phyloP scores from a whole-genome alignment of 768 basidiomycete genomes.

The Phanerochaete sordida region DNA sequence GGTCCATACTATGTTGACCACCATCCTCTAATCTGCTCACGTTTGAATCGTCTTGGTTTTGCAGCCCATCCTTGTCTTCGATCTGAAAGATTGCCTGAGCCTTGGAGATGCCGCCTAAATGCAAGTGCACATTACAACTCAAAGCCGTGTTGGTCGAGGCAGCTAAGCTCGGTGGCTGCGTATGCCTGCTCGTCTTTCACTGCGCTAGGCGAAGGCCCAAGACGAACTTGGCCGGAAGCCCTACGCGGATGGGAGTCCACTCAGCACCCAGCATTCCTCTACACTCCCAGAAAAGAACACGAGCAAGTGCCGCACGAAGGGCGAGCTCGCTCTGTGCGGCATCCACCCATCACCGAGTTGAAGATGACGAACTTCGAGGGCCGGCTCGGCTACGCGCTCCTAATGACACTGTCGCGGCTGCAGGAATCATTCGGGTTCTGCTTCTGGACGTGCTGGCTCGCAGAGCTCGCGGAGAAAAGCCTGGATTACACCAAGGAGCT shows the following conservation, averaged over 20 bases:
- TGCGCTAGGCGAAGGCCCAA: background rate
- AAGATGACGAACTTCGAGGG: constrained; percentile 67
- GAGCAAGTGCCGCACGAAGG: constrained; percentile 27
- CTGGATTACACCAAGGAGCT: constrained; percentile 74
- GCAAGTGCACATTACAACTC: constrained; percentile 6
- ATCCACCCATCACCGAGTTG: constrained; percentile 62
- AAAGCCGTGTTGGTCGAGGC: background rate
- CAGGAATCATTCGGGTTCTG: constrained; percentile 78
- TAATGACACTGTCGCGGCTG: constrained; percentile 79
- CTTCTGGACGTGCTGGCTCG: constrained; percentile 49
- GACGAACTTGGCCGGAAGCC: background rate
- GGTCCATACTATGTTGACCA: background rate
- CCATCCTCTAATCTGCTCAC: background rate
- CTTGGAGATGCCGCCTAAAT: constrained; percentile 10
- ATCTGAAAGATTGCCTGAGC: too few relatives aligned
- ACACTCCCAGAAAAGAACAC: constrained; percentile 14
- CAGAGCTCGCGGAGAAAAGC: constrained; percentile 77
- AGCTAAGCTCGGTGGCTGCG: background rate
- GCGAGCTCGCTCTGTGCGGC: constrained; percentile 52
- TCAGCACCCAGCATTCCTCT: constrained; percentile 12
- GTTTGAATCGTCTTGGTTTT: background rate
- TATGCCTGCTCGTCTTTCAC: background rate
- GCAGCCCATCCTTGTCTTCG: background rate
- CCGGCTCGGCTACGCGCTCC: constrained; percentile 66
- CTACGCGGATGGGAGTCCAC: constrained; percentile 7